Conservation (phyloP, 176 grass and related monocot genomes). For the Coix lacrymajobi region DNA sequence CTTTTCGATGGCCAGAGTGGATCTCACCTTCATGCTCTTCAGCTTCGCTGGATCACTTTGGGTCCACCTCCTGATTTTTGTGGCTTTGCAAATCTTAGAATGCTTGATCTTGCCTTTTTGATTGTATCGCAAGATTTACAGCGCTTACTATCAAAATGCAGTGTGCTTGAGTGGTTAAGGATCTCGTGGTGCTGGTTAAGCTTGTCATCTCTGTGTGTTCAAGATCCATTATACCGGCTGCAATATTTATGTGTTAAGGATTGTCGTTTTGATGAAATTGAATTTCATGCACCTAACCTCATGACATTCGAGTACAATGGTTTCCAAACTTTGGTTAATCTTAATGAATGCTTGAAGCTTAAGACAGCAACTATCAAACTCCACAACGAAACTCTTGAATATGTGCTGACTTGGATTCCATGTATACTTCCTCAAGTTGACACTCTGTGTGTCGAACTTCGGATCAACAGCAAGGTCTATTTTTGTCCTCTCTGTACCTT, state of each 20-base stretch:
- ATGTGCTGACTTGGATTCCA: neutral
- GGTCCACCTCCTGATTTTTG: neutral
- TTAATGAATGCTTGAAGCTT: conserved; percentile 23
- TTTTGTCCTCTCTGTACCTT: neutral
- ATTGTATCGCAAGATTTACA: neutral
- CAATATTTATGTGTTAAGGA: neutral
- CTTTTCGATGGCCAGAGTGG: neutral
- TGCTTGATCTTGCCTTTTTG: neutral
- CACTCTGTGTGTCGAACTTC: neutral
- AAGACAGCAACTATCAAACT: neutral
- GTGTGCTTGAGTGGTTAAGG: neutral
- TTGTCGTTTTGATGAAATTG: neutral
- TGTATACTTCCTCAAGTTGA: neutral
- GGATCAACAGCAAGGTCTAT: neutral
- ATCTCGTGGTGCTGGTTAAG: neutral
- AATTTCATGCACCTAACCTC: conserved; percentile 6
- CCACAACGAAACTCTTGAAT: neutral
- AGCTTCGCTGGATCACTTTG: neutral
- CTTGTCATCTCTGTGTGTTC: neutral
- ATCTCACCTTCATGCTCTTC: neutral
- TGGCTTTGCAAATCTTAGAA: conserved; percentile 1
- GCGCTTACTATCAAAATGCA: neutral
- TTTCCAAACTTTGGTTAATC: neutral
- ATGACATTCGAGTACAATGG: conserved; percentile 3
- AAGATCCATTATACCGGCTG: neutral